Conservation (phyloP, 495 filamentous ascomycete species). For the Elasticomyces elasticus region DNA sequence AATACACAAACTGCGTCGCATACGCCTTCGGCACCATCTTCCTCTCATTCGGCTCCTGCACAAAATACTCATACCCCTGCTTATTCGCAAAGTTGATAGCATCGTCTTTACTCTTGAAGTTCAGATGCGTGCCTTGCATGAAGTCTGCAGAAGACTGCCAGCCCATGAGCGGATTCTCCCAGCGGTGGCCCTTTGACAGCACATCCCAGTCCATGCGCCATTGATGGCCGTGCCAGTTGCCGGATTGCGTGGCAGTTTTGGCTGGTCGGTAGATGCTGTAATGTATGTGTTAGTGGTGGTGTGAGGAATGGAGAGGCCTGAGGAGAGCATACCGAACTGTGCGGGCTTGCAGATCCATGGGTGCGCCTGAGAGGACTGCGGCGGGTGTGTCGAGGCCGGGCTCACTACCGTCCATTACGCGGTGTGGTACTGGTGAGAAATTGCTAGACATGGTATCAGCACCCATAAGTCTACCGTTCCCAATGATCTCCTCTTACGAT, state of each 20-base stretch:
- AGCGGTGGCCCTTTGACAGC: constrained; percentile 74
- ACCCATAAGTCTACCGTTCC: not conserved
- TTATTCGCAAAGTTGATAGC: constrained; percentile 93
- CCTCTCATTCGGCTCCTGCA: constrained; percentile 89
- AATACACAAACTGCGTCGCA: constrained; percentile 88
- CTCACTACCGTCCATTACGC: constrained; percentile 84
- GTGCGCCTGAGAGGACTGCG: constrained; percentile 82
- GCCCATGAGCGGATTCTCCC: constrained; percentile 97
- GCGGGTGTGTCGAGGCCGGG: constrained; percentile 64
- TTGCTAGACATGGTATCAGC: constrained; percentile 39
- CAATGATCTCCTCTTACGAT: constrained; percentile 48
- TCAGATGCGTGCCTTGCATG: constrained; percentile 83
- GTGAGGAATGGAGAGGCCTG: not conserved
- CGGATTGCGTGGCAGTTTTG: constrained; percentile 91
- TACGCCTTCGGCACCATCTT: constrained; percentile 85
- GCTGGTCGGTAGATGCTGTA: constrained; percentile 75
- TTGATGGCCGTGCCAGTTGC: constrained; percentile 65
- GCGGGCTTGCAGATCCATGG: constrained; percentile 82
- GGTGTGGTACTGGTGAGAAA: constrained; percentile 82
- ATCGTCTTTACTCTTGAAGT: constrained; percentile 90
- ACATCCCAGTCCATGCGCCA: constrained; percentile 99
- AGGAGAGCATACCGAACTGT: constrained; percentile 65
- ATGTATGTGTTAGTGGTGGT: not conserved
- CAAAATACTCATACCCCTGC: constrained; percentile 98
- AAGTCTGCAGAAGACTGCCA: constrained; percentile 93